Conservation (phyloP, 1,284 basidiomycete species). For the Salmacisia buchloeana region DNA sequence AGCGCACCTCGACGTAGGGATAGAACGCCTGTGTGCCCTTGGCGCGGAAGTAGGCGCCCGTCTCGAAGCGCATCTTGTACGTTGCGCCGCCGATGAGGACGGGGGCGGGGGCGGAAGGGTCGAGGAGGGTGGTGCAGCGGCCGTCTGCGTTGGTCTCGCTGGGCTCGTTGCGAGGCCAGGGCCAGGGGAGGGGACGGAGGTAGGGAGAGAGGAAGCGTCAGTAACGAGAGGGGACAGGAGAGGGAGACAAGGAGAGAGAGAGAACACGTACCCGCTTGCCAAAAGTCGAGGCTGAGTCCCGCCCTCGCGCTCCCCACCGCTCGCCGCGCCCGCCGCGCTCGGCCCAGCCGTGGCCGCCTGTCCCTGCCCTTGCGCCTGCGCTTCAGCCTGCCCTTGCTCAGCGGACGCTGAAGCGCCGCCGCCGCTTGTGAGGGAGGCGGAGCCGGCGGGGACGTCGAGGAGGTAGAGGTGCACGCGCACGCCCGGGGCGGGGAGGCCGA, state of each 20-base stretch:
- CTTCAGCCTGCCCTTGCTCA: neutral
- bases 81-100: conserved; percentile 54
- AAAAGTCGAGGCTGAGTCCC: neutral
- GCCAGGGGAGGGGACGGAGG: neutral
- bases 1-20: conserved; percentile 73
- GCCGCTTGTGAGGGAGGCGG: conserved; percentile 33
- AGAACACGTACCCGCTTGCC: conserved; percentile 23
- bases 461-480: conserved; percentile 60
- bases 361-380: no score
- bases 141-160: conserved; percentile 77
- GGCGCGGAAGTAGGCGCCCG: conserved; percentile 70
- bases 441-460: conserved; percentile 52
- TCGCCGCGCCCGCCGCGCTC: conserved; percentile 42
- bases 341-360: neutral
- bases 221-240: conserved; percentile 7
- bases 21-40: conserved; percentile 69
- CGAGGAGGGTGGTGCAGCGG: conserved; percentile 67
- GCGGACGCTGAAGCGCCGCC: neutral
- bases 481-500: conserved; percentile 70
- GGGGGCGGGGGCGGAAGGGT: conserved; percentile 53
- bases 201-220: conserved; percentile 9
- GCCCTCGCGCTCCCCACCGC: conserved; percentile 59
- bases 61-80: conserved; percentile 80
- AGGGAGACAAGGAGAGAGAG: conserved; percentile 22
- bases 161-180: no score